Evolutionary conservation across 257 asterid species (phyloP).

Genomic region (Coffea canephora): DNA sequence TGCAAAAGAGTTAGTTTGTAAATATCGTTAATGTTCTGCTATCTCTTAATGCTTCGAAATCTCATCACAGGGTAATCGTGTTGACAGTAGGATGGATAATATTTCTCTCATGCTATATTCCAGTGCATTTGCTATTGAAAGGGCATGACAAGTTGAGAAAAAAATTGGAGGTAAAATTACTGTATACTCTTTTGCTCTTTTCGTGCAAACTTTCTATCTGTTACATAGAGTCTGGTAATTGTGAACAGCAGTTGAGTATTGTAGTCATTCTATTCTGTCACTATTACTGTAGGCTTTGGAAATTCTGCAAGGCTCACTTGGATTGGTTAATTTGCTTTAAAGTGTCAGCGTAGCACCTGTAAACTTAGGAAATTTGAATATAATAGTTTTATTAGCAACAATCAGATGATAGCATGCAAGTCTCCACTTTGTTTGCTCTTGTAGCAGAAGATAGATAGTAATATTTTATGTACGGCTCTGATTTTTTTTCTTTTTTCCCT

Average conservation of each 20-base stretch:
- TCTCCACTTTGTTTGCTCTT: background rate
- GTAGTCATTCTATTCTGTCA: background rate
- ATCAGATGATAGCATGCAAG: background rate
- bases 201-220: background rate
- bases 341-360: background rate
- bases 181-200: background rate
- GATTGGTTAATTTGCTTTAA: background rate
- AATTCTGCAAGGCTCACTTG: background rate
- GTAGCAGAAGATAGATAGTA: background rate
- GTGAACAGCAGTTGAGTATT: no score
- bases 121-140: slow-evolving; percentile 84
- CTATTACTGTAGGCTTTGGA: background rate
- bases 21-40: slow-evolving; percentile 11
- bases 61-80: slow-evolving; percentile 72
- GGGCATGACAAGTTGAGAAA: slow-evolving; percentile 83
- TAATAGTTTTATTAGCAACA: background rate
- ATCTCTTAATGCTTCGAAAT: slow-evolving; percentile 27
- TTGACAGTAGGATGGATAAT: slow-evolving; percentile 87
- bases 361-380: background rate
- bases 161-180: slow-evolving; percentile 72
- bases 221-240: background rate
- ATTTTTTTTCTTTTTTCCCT: background rate
- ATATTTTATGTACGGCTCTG: background rate
- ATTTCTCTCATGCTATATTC: slow-evolving; percentile 90
- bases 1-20: background rate